Evolutionary conservation across 495 filamentous ascomycete species (phyloP).

Genomic region (Achaetomiella virescens): DNA sequence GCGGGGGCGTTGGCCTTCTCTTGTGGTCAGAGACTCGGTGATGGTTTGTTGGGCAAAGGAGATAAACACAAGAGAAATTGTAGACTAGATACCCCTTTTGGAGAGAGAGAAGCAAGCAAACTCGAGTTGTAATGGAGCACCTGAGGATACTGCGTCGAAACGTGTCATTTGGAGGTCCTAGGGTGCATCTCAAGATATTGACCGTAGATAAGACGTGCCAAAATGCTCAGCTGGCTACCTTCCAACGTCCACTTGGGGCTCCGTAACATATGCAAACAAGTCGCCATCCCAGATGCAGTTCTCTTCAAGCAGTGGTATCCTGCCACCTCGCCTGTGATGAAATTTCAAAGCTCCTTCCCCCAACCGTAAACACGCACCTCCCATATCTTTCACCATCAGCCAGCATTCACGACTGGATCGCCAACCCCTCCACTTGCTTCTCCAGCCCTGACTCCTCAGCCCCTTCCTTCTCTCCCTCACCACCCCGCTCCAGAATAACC

Average conservation of each 20-base stretch:
- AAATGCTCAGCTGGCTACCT: no score
- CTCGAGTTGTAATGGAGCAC: background rate
- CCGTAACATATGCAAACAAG: no score
- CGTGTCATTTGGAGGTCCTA: no score
- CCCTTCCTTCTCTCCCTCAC: background rate
- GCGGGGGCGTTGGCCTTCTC: background rate
- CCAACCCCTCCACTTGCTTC: constrained; percentile 3
- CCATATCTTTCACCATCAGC: background rate
- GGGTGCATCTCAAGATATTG: no score
- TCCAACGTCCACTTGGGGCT: no score
- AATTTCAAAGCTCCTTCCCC: no score
- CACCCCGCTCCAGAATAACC: constrained; percentile 1
- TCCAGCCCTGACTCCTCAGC: background rate
- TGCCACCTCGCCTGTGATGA: no score
- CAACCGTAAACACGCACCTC: background rate
- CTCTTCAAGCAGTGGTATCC: no score
- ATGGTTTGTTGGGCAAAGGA: background rate
- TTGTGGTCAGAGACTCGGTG: background rate
- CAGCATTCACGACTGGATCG: background rate
- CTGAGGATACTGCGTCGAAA: no score
- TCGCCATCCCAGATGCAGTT: no score
- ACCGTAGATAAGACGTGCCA: no score
- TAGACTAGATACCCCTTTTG: constrained; percentile 20
- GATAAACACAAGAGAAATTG: constrained; percentile 6
- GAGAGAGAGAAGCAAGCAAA: background rate